These are phyloP conservation scores for Termitomyces sp. DNA, from an alignment of 1,284 basidiomycete genomes.

Conservation along the genomic window DNA sequence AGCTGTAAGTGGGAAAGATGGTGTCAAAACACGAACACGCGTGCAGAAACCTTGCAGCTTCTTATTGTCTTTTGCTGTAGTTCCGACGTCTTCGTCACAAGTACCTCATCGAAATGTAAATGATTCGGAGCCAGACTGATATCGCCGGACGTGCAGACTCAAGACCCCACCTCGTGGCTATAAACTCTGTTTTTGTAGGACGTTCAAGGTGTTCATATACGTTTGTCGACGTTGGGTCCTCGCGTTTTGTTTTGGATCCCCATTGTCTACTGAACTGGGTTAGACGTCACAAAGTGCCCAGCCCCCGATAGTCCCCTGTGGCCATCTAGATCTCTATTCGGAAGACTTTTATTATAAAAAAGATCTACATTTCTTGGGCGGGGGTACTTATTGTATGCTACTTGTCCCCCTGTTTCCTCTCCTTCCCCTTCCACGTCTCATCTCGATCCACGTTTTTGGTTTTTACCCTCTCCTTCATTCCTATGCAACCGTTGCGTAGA, in stretches of 20 bases:
- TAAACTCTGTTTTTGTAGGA: conserved; percentile 27
- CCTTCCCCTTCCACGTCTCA: background rate
- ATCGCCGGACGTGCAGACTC: conserved; percentile 22
- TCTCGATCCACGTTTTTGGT: conserved; percentile 3
- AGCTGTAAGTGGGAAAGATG: conserved; percentile 22
- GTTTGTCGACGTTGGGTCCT: conserved; percentile 20
- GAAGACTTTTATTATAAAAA: conserved; percentile 20
- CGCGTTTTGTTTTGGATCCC: conserved; percentile 23
- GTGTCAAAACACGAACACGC: conserved; percentile 21
- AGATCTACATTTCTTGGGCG: conserved; percentile 19
- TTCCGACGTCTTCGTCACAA: conserved; percentile 21
- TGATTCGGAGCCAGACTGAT: conserved; percentile 16
- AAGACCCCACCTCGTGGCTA: conserved; percentile 27
- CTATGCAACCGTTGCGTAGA: conserved; percentile 25
- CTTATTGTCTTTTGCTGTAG: conserved; percentile 32
- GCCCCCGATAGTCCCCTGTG: conserved; percentile 18
- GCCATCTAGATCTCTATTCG: conserved; percentile 22
- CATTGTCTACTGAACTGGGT: conserved; percentile 23
- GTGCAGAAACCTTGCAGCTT: conserved; percentile 16
- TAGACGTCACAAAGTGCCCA: conserved; percentile 12
- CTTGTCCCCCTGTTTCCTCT: background rate
- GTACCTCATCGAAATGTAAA: conserved; percentile 26
- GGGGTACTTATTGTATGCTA: conserved; percentile 7
- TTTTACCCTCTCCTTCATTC: background rate
- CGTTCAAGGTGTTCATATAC: conserved; percentile 18